These are phyloP conservation scores for Pseudofabraea citricarpa DNA, from an alignment of 2,329 filamentous ascomycete species.

Conservation along the genomic window DNA sequence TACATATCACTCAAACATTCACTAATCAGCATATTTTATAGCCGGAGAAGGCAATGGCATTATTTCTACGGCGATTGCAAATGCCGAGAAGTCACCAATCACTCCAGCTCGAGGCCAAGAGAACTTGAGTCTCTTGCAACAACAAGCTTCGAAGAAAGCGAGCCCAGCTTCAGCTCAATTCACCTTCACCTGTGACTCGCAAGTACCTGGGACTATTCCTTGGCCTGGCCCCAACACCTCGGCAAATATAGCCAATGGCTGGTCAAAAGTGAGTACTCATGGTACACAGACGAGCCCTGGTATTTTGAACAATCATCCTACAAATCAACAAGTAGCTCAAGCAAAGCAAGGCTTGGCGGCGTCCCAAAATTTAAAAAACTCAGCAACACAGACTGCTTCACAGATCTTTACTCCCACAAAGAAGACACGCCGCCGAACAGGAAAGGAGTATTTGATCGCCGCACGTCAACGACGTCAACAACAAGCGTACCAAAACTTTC, in stretches of 20 bases:
- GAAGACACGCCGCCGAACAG: conserved; percentile 63
- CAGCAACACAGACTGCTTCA: conserved; percentile 31
- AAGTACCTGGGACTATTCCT: conserved; percentile 73
- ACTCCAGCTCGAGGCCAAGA: conserved; percentile 62
- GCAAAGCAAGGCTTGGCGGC: conserved; percentile 20
- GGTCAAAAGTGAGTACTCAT: conserved; percentile 20
- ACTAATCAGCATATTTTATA: conserved; percentile 25
- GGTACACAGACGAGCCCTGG: conserved; percentile 28
- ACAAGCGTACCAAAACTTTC: conserved; percentile 71
- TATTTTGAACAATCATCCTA: conserved; percentile 12
- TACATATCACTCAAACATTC: conserved; percentile 6
- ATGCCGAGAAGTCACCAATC: conserved; percentile 66
- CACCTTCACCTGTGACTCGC: conserved; percentile 92
- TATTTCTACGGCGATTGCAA: conserved; percentile 88
- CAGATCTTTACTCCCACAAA: conserved; percentile 38
- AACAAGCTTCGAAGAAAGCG: conserved; percentile 55
- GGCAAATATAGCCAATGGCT: conserved; percentile 18
- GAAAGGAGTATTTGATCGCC: conserved; percentile 68
- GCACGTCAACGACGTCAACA: conserved; percentile 73
- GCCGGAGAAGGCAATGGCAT: conserved; percentile 63
- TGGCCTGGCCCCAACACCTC: conserved; percentile 53
- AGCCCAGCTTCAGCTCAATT: conserved; percentile 80
- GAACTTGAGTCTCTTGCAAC: conserved; percentile 73
- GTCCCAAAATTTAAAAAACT: conserved; percentile 32
- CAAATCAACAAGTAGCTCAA: conserved; percentile 13